Conservation (phyloP, 2,329 filamentous ascomycete genomes). For the Ophiostoma himal-ulmi region DNA sequence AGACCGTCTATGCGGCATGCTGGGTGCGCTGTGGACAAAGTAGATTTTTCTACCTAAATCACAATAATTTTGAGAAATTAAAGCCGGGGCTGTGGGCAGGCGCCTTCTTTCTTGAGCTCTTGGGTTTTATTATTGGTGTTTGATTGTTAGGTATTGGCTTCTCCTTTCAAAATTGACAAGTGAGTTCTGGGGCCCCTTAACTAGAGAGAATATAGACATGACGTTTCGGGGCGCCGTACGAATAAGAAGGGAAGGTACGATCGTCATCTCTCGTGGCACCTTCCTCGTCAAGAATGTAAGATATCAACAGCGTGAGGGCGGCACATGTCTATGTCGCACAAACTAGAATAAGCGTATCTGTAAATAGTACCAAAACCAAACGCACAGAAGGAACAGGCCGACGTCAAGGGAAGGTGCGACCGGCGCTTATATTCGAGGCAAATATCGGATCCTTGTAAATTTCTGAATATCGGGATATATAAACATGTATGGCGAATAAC, state of each 20-base stretch:
- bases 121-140: not conserved
- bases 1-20: conserved; percentile 2
- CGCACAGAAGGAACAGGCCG: not conserved
- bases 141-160: not conserved
- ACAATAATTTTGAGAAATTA: not conserved
- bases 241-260: not conserved
- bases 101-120: not conserved
- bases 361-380: not conserved
- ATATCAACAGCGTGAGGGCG: not conserved
- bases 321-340: not conserved
- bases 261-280: not conserved
- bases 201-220: not conserved
- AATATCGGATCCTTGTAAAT: not conserved
- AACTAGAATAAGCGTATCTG: not conserved
- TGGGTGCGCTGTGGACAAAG: not conserved
- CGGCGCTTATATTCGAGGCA: not conserved
- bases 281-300: not conserved
- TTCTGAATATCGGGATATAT: not conserved
- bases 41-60: not conserved
- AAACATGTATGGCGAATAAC: not conserved
- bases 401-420: not conserved
- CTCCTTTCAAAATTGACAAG: not conserved
- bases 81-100: not conserved
- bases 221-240: not conserved
- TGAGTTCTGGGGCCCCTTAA: not conserved